Conservation (phyloP, 371 early-diverging fungal genomes). For the Neoconidiobolus thromboides region DNA sequence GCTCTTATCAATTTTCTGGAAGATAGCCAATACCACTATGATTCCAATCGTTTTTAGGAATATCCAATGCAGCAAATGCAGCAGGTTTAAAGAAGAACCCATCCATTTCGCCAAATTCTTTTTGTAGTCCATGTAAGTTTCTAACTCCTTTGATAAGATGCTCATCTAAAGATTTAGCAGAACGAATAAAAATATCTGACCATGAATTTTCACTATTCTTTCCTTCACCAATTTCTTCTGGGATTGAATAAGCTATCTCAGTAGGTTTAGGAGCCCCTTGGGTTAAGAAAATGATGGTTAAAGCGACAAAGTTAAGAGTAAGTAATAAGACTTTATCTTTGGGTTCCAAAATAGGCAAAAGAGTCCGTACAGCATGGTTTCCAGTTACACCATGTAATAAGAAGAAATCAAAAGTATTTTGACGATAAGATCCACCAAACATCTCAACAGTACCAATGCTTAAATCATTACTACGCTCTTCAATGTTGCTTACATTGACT, state of each 20-base stretch:
- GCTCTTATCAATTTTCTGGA: too few relatives aligned
- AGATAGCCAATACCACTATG: constrained; percentile 1
- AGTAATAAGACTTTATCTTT: neutral
- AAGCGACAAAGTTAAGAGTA: neutral
- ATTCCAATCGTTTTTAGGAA: neutral
- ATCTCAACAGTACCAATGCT: neutral
- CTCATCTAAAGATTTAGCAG: neutral
- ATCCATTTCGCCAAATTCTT: neutral
- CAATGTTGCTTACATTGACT: neutral
- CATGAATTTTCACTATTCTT: neutral
- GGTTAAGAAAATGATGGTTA: neutral
- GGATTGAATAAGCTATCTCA: neutral
- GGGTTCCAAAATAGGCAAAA: neutral
- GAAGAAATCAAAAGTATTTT: constrained; percentile 3
- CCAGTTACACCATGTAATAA: constrained; percentile 5
- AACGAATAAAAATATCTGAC: too few relatives aligned
- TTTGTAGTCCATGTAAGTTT: neutral
- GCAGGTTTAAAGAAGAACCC: neutral
- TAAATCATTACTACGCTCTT: neutral
- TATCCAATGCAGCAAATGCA: neutral
- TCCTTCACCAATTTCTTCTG: neutral
- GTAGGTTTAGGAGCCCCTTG: neutral
- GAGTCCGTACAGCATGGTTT: neutral
- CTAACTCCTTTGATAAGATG: constrained; percentile 3
- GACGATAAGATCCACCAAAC: neutral